Base-by-base conservation (phyloP, 1,139 yeast genomes). In the Suhomyces bokatorum region DNA sequence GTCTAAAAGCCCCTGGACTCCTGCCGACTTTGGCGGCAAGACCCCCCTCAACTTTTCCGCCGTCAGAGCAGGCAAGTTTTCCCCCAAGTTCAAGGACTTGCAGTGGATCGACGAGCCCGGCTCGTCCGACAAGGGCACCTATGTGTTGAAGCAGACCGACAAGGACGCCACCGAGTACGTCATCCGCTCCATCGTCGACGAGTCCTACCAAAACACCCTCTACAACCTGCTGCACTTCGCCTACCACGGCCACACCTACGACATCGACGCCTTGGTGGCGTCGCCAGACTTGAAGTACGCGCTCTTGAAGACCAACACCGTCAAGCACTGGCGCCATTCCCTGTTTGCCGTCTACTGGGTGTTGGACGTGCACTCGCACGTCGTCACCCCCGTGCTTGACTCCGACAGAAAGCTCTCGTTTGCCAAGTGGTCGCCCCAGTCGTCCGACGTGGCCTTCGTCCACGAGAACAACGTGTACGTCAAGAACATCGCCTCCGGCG, bases 81-180 rank as follows among this genome's bases (percentile, higher is more conserved):
- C 57, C 0, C 82, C 89, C 0, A 63, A 66, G 20, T 64, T 56
- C 42, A 75, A 77, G 48, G 63, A 73, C n/a, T 66, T 85, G 17
- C 90, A 85, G 58, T 85, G 93, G 93, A 77, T 85, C 40, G 69
- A 69, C 39, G 78, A 78, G 15, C 79, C 82, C 1, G 70, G 69
- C 34, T 48, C 59, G 22, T 60, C 75, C 48, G 85, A 80, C 54
- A 68, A 73, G 46, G 86, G 85, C n/a, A 78, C 82, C 11, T 80
- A 75, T 53, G 71, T 80, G 29, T 67, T 77, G 20, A 67, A 63
- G 31, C 67, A 67, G 32, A 57, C 56, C 9, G 58, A 47, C 6
- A 54, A 53, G 12, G 31, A 32, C 32, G 15, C 40, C 15, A 57
- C 62, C 12, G 60, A 59, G 26, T 80, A 77, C 49, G 59, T 70